phyloP scores from a whole-genome alignment of 163 green algal species.

The Coccomyxa subellipsoidea region DNA sequence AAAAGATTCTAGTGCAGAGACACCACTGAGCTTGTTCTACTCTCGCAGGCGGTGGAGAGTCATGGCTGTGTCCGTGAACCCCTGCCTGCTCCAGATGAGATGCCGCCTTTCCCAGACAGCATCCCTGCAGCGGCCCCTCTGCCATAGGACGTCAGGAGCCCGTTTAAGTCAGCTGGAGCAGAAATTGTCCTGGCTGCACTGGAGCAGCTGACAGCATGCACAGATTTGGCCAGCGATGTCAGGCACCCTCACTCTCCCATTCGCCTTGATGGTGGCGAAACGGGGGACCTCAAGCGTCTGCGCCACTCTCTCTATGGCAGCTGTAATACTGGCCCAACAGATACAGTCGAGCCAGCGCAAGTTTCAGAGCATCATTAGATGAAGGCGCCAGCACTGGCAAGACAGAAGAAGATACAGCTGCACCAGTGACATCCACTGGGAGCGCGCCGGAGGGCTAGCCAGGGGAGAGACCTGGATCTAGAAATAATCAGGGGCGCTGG shows the following conservation, averaged over 20 bases:
- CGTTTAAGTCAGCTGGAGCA: not conserved
- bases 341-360: not conserved
- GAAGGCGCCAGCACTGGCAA: not conserved
- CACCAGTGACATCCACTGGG: not conserved
- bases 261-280: not conserved
- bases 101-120: not conserved
- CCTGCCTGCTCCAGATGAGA: not conserved
- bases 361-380: not conserved
- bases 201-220: slow-evolving; percentile 1
- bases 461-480: no score
- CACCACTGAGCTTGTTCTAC: no score
- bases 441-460: not conserved
- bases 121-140: not conserved
- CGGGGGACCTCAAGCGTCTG: not conserved
- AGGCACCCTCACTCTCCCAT: not conserved
- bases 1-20: no score
- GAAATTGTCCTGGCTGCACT: not conserved
- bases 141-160: not conserved
- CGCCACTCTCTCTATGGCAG: not conserved
- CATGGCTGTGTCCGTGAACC: not conserved
- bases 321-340: not conserved
- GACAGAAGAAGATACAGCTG: slow-evolving; percentile 18
- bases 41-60: not conserved
- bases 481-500: not conserved
- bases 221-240: not conserved